These are phyloP conservation scores for Phytopythium aichiense DNA, from an alignment of 352 stramenopile species.

Conservation along the genomic window DNA sequence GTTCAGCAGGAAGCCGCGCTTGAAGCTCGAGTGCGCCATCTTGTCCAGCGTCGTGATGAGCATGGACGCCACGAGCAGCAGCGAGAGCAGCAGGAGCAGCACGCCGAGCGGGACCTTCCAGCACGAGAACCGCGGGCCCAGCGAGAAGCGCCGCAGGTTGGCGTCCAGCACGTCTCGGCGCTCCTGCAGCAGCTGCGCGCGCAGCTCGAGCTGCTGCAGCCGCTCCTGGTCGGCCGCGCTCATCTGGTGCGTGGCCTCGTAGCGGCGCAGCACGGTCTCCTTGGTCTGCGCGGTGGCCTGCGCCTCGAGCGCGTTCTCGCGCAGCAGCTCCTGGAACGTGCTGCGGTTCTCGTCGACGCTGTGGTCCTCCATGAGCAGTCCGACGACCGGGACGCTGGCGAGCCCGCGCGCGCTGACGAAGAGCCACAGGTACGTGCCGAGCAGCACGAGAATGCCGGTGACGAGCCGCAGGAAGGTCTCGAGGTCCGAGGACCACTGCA, in stretches of 20 bases:
- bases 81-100: constrained; percentile 50
- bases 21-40: constrained; percentile 67
- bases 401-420: constrained; percentile 65
- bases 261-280: constrained; percentile 67
- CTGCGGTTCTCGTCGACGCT: constrained; percentile 57
- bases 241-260: constrained; percentile 58
- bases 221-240: constrained; percentile 67
- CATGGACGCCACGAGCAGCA: constrained; percentile 69
- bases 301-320: constrained; percentile 71
- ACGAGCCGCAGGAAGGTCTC: constrained; percentile 67
- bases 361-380: constrained; percentile 76
- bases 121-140: constrained; percentile 36
- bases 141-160: constrained; percentile 53
- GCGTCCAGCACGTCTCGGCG: constrained; percentile 61
- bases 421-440: constrained; percentile 78
- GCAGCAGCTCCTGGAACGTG: constrained; percentile 69
- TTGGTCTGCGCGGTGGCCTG: constrained; percentile 63
- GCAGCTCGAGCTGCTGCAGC: constrained; percentile 65
- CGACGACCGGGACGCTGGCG: constrained; percentile 68
- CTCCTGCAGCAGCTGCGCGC: constrained; percentile 62
- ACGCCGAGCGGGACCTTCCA: constrained; percentile 75
- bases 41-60: constrained; percentile 81
- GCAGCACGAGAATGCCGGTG: constrained; percentile 68
- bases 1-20: constrained; percentile 68
- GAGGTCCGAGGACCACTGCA: constrained; percentile 71